These are phyloP conservation scores for Monosporozyma solicola DNA, from an alignment of 805 yeast species.

Conservation along the genomic window DNA sequence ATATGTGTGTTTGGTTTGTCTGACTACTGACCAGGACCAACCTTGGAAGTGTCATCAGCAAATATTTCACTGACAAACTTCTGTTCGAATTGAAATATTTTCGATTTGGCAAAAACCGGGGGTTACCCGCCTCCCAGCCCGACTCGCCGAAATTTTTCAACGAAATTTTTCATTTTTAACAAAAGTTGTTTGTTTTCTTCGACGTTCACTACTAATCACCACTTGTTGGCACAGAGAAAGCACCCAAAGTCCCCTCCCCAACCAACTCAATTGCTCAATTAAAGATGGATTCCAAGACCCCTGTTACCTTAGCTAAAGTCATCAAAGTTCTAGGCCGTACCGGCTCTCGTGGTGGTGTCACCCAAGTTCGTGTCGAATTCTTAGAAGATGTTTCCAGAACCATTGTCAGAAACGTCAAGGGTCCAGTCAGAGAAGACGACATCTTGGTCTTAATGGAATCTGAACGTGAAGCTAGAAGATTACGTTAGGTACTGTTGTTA, in stretches of 20 bases:
- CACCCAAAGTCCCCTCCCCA: neutral
- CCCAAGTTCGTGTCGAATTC: constrained; percentile 97
- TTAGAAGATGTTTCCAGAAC: constrained; percentile 92
- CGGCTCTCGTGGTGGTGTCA: constrained; percentile 99
- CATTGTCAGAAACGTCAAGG: constrained; percentile 95
- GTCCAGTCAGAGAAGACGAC: constrained; percentile 97
- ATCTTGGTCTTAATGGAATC: constrained; percentile 99
- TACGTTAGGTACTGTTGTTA: constrained; percentile 43
- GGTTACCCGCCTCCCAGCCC: too few relatives aligned
- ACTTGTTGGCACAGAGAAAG: neutral
- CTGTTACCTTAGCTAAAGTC: constrained; percentile 99
- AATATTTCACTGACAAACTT: neutral
- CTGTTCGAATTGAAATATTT: neutral
- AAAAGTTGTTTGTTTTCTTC: neutral
- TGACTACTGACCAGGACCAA: neutral
- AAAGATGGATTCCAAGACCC: constrained; percentile 50
- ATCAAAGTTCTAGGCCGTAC: constrained; percentile 99
- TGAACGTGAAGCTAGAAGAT: constrained; percentile 98
- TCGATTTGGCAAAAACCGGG: too few relatives aligned
- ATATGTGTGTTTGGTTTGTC: neutral
- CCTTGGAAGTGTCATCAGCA: neutral
- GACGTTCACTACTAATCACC: neutral
- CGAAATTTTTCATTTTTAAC: too few relatives aligned
- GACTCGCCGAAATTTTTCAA: too few relatives aligned
- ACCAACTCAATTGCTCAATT: neutral